Conservation (phyloP, 2,329 filamentous ascomycete species). For the Apiospora saccharicola region DNA sequence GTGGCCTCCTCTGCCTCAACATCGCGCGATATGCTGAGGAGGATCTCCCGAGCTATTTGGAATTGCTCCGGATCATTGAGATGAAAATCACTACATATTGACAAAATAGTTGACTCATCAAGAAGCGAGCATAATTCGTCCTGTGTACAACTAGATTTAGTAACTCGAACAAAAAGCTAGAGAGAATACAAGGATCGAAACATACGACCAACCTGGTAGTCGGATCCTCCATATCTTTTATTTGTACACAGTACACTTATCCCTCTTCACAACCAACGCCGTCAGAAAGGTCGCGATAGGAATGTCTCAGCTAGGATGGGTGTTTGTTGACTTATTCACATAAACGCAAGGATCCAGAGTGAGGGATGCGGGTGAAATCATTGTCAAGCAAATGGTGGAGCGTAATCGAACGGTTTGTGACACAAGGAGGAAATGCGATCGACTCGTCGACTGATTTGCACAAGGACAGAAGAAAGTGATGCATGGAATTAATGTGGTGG, state of each 20-base stretch:
- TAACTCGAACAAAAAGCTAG: not conserved
- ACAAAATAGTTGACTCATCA: slow-evolving; percentile 79
- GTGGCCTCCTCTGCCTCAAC: slow-evolving; percentile 74
- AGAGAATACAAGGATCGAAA: not conserved
- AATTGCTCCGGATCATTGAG: slow-evolving; percentile 61
- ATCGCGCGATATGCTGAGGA: slow-evolving; percentile 71
- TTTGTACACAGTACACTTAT: not conserved
- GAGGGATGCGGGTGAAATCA: not conserved
- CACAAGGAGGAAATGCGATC: not conserved
- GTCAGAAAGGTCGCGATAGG: slow-evolving; percentile 6
- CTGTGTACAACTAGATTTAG: slow-evolving; percentile 47
- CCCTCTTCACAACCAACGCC: slow-evolving; percentile 1
- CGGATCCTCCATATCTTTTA: slow-evolving; percentile 19
- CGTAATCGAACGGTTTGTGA: not conserved
- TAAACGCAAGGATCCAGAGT: slow-evolving; percentile 3
- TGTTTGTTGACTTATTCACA: slow-evolving; percentile 10
- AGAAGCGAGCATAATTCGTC: slow-evolving; percentile 76
- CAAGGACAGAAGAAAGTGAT: slow-evolving; percentile 6
- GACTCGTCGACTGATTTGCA: not conserved
- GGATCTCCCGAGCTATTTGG: slow-evolving; percentile 60
- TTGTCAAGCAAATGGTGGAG: slow-evolving; percentile 1
- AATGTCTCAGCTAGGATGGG: not conserved
- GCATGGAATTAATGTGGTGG: slow-evolving; percentile 14
- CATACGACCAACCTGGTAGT: slow-evolving; percentile 15
- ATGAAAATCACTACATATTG: slow-evolving; percentile 79